Evolutionary conservation across 108 stramenopile species (phyloP), one percentile per base, ranked within the genome.

Genomic region (Stephanodiscus minutulus): DNA sequence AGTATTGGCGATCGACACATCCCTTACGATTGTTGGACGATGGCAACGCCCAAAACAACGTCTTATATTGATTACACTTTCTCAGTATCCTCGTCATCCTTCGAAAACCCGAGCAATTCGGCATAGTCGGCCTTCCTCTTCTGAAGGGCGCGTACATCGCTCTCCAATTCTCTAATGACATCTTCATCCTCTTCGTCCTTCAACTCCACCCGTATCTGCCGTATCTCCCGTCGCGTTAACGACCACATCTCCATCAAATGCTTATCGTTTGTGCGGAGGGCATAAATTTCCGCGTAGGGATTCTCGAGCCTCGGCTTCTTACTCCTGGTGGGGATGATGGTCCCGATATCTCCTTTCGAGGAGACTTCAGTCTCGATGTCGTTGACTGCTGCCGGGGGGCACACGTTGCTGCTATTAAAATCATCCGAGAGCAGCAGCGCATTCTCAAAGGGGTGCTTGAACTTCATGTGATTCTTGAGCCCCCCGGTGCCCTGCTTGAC

Each of bases 401-500:
- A 56, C 15, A 29, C 25, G 11, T n/a, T 29, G 29, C 25, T 11
- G 17, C 0, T 1, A 9, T 27, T 27, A 25, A 53, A 53, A 27
- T 25, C 11, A 2, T 44, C 15, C 43, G 43, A 53, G 7, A 46
- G 2, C 24, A 61, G 39, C 39, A 43, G 28, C 13, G 49, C 67
- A 55, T 68, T 53, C 27, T 68, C 66, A 0, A 10, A 24, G 1
- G 59, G 44, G 47, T 76, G 74, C 29, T 61, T 76, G 12, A 54
- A 61, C 22, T 68, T 61, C 52, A 76, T 36, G 47, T 76, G 74
- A 22, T 49, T 53, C 37, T 61, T 61, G 49, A 76, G 66, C 12
- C 74, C 74, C 0, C 67, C 74, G 1, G 74, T 76, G 22, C 74
- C 74, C 61, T 68, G 66, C 48, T 76, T 76, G 48, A 75, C 61